These are phyloP conservation scores for Colletotrichum destructivum DNA, from an alignment of 2,329 filamentous ascomycete species.

Conservation along the genomic window DNA sequence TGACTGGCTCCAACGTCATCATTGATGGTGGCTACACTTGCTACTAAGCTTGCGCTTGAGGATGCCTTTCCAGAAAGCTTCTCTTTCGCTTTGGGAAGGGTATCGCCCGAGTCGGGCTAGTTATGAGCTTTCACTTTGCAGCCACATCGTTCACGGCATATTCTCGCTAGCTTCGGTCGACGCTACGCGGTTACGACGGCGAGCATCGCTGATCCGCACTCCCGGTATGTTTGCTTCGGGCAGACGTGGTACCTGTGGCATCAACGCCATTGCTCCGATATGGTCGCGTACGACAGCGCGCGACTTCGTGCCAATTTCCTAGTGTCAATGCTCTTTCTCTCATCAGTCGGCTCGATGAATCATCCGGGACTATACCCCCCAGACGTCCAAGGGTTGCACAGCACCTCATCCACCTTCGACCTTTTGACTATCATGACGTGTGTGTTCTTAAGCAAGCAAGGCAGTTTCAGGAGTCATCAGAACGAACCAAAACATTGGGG, in stretches of 20 bases:
- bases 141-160: slow-evolving; percentile 16
- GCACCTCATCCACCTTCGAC: slow-evolving; percentile 19
- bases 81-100: not conserved
- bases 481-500: slow-evolving; percentile 13
- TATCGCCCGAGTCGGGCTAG: slow-evolving; percentile 13
- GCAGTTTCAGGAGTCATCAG: slow-evolving; percentile 38
- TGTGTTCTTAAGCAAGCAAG: slow-evolving; percentile 34
- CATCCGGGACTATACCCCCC: slow-evolving; percentile 37
- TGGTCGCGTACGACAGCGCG: slow-evolving; percentile 29
- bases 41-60: slow-evolving; percentile 58
- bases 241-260: slow-evolving; percentile 33
- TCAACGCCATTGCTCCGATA: slow-evolving; percentile 20
- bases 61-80: not conserved
- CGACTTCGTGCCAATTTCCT: slow-evolving; percentile 44
- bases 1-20: slow-evolving; percentile 82
- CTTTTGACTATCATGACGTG: slow-evolving; percentile 18
- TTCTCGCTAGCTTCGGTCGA: not conserved
- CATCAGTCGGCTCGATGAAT: slow-evolving; percentile 1
- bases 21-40: slow-evolving; percentile 81
- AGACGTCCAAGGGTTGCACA: slow-evolving; percentile 19
- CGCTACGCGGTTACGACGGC: slow-evolving; percentile 17
- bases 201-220: slow-evolving; percentile 23
- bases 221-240: slow-evolving; percentile 31
- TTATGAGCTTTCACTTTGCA: slow-evolving; percentile 4
- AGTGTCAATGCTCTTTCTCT: slow-evolving; percentile 16